Evolutionary conservation across 176 grass and related monocot species (phyloP), one percentile per base, ranked within the genome.

Genomic region (Melocanna baccifera): DNA sequence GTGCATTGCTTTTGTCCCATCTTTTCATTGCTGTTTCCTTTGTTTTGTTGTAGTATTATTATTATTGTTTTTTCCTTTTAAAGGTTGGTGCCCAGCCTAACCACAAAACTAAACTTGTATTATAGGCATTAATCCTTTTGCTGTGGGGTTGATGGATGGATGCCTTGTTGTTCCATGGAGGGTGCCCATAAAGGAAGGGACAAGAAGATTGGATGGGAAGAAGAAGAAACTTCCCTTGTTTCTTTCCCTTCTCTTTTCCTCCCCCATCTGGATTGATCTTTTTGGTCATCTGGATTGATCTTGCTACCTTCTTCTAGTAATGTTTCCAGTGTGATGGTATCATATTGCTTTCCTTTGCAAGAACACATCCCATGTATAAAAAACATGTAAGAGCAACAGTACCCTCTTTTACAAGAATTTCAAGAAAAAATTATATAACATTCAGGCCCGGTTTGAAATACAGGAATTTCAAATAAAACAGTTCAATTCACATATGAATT

Each of bases 161-260:
- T 66, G 87, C 69, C 75, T 36, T 32, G 28, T 18, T 69, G 69
- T 80, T 69, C 76, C 61, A 69, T 69, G 51, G 69, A 75, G 62
- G 48, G 18, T 89, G 59, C 81, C 61, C 18, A 23, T 76, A 81
- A 89, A 76, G 61, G 68, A 29, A 85, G 68, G 76, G 87, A 76
- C 70, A 81, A 1, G 46, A 29, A 12, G 76, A 59, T 70, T 81
- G 41, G 63, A 51, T 42, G 50, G 76, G 3, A 36, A 13, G 48
- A 73, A 40, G 51, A 47, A 63, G 79, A 81, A 56, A 20, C 23
- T 64, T 65, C 36, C 10, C 19, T 51, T 89, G 9, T n/a, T 57
- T 78, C 28, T 52, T 77, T 13, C 15, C 50, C 37, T 23, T 3
- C 0, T 23, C 22, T 23, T 23, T 58, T 58, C 53, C 20, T 77